Evolutionary conservation across 768 basidiomycete species (phyloP).

Genomic region (Tylopilus rubrobrunneus): DNA sequence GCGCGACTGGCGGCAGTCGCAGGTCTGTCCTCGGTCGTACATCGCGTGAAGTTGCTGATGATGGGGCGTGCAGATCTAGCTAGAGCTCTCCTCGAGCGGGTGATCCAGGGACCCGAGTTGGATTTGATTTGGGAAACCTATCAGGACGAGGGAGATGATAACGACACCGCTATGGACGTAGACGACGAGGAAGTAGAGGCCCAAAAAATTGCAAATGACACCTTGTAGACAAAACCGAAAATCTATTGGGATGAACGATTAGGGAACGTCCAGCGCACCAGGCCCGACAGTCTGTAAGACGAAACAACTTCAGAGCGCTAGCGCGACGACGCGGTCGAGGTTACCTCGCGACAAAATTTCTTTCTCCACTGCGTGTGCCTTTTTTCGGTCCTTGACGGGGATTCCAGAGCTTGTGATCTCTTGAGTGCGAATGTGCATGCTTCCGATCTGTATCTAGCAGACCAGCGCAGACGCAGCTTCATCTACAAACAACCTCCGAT

Average conservation of each 20-base stretch:
- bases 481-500: conserved; percentile 25
- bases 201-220: conserved; percentile 17
- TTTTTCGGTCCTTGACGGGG: conserved; percentile 34
- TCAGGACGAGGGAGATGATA: conserved; percentile 43
- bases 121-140: conserved; percentile 63
- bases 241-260: background rate
- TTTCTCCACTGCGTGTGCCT: conserved; percentile 52
- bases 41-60: conserved; percentile 1
- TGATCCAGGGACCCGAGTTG: conserved; percentile 71
- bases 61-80: conserved; percentile 44
- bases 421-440: conserved; percentile 48
- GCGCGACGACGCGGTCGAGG: background rate
- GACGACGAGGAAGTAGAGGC: conserved; percentile 54
- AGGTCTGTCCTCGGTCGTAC: conserved; percentile 37
- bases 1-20: conserved; percentile 42
- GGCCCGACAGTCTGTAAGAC: conserved; percentile 17
- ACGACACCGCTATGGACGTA: conserved; percentile 41
- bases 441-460: conserved; percentile 47
- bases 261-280: conserved; percentile 14
- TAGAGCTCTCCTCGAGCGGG: conserved; percentile 56
- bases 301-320: conserved; percentile 1
- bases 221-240: background rate
- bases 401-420: conserved; percentile 33
- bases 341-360: conserved; percentile 51
- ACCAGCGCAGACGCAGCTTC: conserved; percentile 42